phyloP scores from a whole-genome alignment of 257 asterid species.

The Forsythia viridissima region DNA sequence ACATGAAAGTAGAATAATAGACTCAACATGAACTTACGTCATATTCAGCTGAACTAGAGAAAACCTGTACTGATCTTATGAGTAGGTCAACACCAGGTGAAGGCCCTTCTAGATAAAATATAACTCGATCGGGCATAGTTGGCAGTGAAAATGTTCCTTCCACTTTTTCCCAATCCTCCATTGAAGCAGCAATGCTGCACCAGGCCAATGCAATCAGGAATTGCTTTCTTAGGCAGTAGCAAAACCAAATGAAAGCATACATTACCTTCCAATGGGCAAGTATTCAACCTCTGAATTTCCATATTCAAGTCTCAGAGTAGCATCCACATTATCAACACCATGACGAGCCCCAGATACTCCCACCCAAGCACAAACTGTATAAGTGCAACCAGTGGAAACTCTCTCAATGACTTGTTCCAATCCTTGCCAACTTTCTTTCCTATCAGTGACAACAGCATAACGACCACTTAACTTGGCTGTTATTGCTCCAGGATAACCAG shows the following conservation, averaged over 20 bases:
- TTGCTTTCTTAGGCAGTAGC: constrained; percentile 12
- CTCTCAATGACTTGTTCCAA: constrained; percentile 66
- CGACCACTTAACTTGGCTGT: constrained; percentile 28
- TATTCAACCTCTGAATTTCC: constrained; percentile 47
- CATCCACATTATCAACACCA: constrained; percentile 51
- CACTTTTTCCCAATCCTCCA: constrained; percentile 59
- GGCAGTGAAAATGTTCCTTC: constrained; percentile 68
- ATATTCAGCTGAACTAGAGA: constrained; percentile 27
- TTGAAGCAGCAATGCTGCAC: constrained; percentile 57
- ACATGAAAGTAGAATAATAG: not conserved
- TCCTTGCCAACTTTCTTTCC: constrained; percentile 76
- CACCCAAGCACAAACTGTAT: constrained; percentile 60
- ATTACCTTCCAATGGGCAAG: constrained; percentile 65
- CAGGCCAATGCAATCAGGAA: constrained; percentile 22
- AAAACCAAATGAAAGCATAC: constrained; percentile 6
- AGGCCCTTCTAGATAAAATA: constrained; percentile 82
- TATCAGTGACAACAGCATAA: constrained; percentile 59
- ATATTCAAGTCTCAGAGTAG: constrained; percentile 64
- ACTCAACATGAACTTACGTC: constrained; percentile 49
- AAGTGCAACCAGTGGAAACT: constrained; percentile 51
- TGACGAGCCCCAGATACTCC: constrained; percentile 51
- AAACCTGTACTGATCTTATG: constrained; percentile 57
- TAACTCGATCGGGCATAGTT: constrained; percentile 52
- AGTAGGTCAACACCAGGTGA: constrained; percentile 71
- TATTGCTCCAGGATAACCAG: constrained; percentile 34